phyloP scores from a whole-genome alignment of 331 rosid species.

The Dryas integrifolia region DNA sequence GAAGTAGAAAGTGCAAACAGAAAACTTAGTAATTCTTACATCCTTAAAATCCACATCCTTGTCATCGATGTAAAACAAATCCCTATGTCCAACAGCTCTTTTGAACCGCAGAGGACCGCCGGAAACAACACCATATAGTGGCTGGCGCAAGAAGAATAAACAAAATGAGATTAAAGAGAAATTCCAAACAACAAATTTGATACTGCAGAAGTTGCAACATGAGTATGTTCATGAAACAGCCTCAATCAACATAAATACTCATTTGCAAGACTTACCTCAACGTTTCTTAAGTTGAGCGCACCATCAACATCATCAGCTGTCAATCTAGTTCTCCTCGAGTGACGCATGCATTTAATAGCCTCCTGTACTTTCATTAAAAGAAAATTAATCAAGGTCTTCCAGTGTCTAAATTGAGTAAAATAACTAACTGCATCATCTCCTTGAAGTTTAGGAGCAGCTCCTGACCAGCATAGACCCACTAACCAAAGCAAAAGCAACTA shows the following conservation, averaged over 20 bases:
- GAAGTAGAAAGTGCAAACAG: conserved; percentile 21
- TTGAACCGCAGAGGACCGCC: conserved; percentile 45
- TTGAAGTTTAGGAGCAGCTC: neutral
- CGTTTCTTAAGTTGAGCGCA: conserved; percentile 31
- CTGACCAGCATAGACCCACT: neutral
- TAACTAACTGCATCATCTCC: neutral
- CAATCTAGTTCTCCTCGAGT: conserved; percentile 36
- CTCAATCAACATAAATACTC: neutral
- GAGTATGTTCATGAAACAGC: too few species aligned
- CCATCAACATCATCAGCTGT: conserved; percentile 35
- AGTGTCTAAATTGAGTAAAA: conserved; percentile 3
- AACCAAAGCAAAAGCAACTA: conserved; percentile 5
- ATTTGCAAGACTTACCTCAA: conserved; percentile 29
- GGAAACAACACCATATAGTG: conserved; percentile 42
- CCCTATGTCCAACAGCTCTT: conserved; percentile 49
- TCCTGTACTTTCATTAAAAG: conserved; percentile 29
- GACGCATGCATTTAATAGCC: conserved; percentile 44
- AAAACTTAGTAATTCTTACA: conserved; percentile 29
- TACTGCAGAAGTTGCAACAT: too few species aligned
- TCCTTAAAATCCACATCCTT: conserved; percentile 47
- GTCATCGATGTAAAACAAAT: conserved; percentile 45
- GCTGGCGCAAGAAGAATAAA: conserved; percentile 28
- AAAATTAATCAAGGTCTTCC: neutral
- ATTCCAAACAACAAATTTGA: neutral
- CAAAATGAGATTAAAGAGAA: conserved; percentile 16